phyloP scores from a whole-genome alignment of 1,284 basidiomycete genomes.

The Leccinum griseonigrum region DNA sequence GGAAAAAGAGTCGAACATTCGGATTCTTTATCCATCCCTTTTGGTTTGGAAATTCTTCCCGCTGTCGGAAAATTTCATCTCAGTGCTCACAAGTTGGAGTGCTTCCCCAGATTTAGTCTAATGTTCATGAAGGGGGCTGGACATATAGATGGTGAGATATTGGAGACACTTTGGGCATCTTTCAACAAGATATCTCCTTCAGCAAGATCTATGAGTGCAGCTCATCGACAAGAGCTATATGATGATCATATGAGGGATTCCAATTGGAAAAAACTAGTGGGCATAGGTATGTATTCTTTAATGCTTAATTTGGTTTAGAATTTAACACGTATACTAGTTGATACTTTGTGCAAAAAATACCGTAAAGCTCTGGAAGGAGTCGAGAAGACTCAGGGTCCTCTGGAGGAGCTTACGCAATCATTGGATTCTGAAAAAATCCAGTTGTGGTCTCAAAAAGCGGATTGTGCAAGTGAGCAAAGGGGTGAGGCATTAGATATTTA shows the following conservation, averaged over 20 bases:
- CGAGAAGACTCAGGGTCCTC: neutral
- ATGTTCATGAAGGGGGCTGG: slow-evolving; percentile 13
- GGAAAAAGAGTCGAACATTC: neutral
- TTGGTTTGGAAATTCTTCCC: slow-evolving; percentile 8
- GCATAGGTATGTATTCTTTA: neutral
- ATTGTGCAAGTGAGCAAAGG: neutral
- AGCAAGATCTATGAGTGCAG: slow-evolving; percentile 13
- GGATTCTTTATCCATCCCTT: slow-evolving; percentile 3
- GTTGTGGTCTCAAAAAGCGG: neutral
- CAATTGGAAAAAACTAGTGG: slow-evolving; percentile 18
- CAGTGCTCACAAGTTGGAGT: slow-evolving; percentile 11
- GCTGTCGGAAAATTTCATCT: slow-evolving; percentile 14
- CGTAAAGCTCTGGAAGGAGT: neutral
- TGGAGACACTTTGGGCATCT: slow-evolving; percentile 17
- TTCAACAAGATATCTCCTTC: slow-evolving; percentile 17
- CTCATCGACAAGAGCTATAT: slow-evolving; percentile 14
- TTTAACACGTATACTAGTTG: neutral
- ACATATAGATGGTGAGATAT: slow-evolving; percentile 15
- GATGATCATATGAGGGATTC: slow-evolving; percentile 18
- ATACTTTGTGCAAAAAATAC: slow-evolving; percentile 8
- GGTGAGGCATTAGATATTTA: neutral
- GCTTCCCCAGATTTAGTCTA: slow-evolving; percentile 10
- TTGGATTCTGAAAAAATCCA: neutral
- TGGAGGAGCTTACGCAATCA: neutral
- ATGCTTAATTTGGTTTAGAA: neutral